Evolutionary conservation across 164 flowering plant species (phyloP), one percentile per base, ranked within the genome.

Genomic region (Tetracentron sinense): DNA sequence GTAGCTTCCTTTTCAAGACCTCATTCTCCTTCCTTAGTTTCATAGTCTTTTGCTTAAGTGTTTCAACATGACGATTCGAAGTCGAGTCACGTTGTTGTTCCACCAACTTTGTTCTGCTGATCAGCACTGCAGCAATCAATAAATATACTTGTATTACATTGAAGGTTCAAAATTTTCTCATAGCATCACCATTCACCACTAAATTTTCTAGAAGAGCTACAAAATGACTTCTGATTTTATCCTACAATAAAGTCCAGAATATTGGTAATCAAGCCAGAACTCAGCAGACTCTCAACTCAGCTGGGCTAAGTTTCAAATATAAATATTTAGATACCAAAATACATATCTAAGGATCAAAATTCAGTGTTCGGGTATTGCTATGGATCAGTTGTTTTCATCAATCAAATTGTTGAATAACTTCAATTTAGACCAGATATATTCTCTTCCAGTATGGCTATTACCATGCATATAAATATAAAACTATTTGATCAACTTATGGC

Each of bases 1-100:
- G 67, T 47, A 76, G 68, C 67, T 77, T 68, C 58, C 85, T 75
- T 61, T 77, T 84, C 14, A 88, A 74, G 42, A 79, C 67, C 73
- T 82, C 89, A 54, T 84, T 86, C 69, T 86, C 96, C 74, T 77
- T 88, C 53, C 96, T 74, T 29, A 84, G 68, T 69, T 79, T 85
- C 89, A 88, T 86, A 28, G 84, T 61, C 80, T 85, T 84, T 71
- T 71, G 76, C 64, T 83, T 85, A 25, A 86, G 78, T 20, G 75
- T 72, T 64, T 83, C 91, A 17, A 83, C 78, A n/a, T 76, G 75
- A 56, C 67, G 79, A 72, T 65, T 75, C 23, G 84, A 73, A 63
- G 77, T 70, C 47, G 68, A 65, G 58, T 74, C 81, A 51, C 65
- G 69, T 28, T 75, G 82, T 27, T 77, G 77, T 42, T 86, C 87